Conservation (phyloP, 305 asterid genomes). For the Fraxinus sp. region DNA sequence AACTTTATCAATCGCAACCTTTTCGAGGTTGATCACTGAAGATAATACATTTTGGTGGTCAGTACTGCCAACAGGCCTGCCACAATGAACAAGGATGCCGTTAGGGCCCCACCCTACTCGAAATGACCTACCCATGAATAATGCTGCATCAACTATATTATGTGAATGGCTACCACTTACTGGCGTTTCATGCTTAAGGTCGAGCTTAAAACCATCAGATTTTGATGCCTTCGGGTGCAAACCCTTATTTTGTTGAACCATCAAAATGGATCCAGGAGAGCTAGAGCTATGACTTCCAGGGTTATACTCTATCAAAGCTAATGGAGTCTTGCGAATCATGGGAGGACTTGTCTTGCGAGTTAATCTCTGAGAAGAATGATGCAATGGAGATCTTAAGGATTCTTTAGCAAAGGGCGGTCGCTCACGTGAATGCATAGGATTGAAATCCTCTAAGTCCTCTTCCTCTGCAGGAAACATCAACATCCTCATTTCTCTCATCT, state of each 20-base stretch:
- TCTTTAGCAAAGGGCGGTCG: conserved; percentile 49
- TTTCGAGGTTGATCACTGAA: conserved; percentile 78
- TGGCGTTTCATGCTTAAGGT: conserved; percentile 61
- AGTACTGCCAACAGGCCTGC: conserved; percentile 69
- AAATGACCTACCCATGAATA: conserved; percentile 96
- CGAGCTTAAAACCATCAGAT: conserved; percentile 73
- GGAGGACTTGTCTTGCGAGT: conserved; percentile 42
- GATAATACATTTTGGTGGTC: conserved; percentile 48
- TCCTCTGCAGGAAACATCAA: conserved; percentile 67
- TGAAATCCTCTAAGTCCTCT: conserved; percentile 53
- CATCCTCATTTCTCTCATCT: conserved; percentile 80
- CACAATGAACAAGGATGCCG: conserved; percentile 91
- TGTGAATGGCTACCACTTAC: conserved; percentile 55
- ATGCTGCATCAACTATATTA: conserved; percentile 83
- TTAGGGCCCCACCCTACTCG: conserved; percentile 99
- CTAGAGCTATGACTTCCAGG: conserved; percentile 63
- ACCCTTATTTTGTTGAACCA: conserved; percentile 74
- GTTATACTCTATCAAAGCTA: conserved; percentile 75
- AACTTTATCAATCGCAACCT: conserved; percentile 72
- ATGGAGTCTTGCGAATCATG: conserved; percentile 73
- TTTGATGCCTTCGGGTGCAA: conserved; percentile 47
- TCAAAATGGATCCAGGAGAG: conserved; percentile 67
- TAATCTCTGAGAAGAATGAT: conserved; percentile 40
- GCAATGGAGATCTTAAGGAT: conserved; percentile 58
- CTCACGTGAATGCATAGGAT: conserved; percentile 41